Conservation (phyloP, 2,329 filamentous ascomycete genomes). For the Hymenoscyphus repandus region DNA sequence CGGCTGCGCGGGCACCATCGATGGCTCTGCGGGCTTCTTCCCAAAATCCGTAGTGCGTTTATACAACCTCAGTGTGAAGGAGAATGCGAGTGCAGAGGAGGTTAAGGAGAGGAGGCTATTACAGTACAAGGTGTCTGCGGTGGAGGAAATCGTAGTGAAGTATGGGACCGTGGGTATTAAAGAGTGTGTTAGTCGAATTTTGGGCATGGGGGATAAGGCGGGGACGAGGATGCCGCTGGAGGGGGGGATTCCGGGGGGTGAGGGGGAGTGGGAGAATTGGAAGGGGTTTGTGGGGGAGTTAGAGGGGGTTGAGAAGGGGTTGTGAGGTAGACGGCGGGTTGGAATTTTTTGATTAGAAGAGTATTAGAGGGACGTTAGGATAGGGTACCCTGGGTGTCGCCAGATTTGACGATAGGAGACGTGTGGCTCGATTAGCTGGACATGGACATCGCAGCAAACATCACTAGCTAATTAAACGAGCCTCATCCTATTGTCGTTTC, state of each 20-base stretch:
- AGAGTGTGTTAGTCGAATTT: constrained; percentile 54
- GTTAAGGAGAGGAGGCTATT: constrained; percentile 46
- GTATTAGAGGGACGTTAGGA: too few species aligned
- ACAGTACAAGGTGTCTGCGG: constrained; percentile 56
- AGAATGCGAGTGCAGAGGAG: constrained; percentile 36
- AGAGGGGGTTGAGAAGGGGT: constrained; percentile 28
- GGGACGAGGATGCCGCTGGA: constrained; percentile 54
- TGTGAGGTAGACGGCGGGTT: constrained; percentile 8
- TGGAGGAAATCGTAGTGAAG: constrained; percentile 56
- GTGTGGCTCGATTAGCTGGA: too few species aligned
- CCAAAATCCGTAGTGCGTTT: constrained; percentile 55
- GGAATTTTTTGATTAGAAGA: neutral
- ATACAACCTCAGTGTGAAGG: constrained; percentile 41
- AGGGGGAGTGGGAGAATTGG: constrained; percentile 44
- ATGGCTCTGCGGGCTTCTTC: constrained; percentile 61
- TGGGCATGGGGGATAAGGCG: constrained; percentile 53
- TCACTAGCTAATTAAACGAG: too few species aligned
- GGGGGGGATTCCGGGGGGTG: constrained; percentile 49
- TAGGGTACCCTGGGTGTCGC: too few species aligned
- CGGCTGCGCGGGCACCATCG: constrained; percentile 60
- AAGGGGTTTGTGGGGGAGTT: constrained; percentile 31
- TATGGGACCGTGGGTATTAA: constrained; percentile 61
- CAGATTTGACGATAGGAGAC: too few species aligned
- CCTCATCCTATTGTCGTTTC: too few species aligned
- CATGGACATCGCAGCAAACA: too few species aligned